A percentile compares a stretch with the other conserved stretches of the same genome.
Conservation (phyloP, 73 alveolate species). For the Symbiodinium natans region DNA sequence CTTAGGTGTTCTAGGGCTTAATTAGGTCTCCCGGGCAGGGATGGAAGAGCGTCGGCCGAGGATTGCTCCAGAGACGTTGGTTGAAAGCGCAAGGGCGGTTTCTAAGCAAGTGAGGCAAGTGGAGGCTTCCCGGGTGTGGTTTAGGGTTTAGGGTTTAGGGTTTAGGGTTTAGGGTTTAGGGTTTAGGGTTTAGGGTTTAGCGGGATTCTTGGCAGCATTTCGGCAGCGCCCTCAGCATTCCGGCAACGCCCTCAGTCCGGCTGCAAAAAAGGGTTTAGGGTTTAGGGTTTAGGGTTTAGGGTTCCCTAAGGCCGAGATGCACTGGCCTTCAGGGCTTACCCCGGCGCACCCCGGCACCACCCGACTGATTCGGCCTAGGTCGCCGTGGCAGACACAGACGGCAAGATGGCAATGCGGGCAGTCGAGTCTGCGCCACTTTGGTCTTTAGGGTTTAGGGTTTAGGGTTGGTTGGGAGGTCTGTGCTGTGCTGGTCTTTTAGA, state of each 20-base stretch:
- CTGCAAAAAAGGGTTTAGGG: too few species aligned
- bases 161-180: too few species aligned
- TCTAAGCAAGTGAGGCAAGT: too few species aligned
- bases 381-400: constrained; percentile 75
- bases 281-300: not conserved
- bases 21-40: not conserved
- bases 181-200: too few species aligned
- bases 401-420: constrained; percentile 61
- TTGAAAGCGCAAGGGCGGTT: not conserved
- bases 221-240: not conserved
- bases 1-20: not conserved
- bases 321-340: not conserved
- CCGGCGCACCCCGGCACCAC: too few species aligned
- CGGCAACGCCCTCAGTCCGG: too few species aligned
- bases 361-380: too few species aligned
- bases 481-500: too few species aligned
- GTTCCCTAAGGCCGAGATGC: not conserved
- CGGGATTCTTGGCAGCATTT: too few species aligned
- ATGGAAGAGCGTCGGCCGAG: not conserved
- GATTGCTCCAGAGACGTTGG: not conserved
- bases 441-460: not conserved
- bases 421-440: constrained; percentile 40
- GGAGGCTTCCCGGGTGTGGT: too few species aligned
- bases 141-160: too few species aligned
- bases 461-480: not conserved